Conservation (phyloP, 2,329 filamentous ascomycete species). For the Orbilia blumenaviensis region DNA sequence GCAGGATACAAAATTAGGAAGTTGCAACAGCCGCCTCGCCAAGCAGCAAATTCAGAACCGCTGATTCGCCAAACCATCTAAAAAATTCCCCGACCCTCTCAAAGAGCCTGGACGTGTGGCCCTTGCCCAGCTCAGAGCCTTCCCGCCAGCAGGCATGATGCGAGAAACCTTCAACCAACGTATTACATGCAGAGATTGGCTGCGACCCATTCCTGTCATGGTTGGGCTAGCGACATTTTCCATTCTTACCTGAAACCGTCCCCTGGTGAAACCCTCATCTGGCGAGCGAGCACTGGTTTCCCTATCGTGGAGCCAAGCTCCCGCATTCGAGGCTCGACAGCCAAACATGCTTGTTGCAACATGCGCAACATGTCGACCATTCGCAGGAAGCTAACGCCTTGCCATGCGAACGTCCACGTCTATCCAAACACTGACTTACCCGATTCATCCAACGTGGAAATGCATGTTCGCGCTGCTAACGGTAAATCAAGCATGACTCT, state of each 20-base stretch:
- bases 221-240: slow-evolving; percentile 44
- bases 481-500: slow-evolving; percentile 24
- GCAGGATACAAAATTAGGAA: slow-evolving; percentile 25
- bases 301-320: slow-evolving; percentile 45
- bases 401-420: slow-evolving; percentile 45
- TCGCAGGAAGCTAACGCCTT: slow-evolving; percentile 43
- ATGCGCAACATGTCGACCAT: slow-evolving; percentile 47
- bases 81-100: slow-evolving; percentile 45
- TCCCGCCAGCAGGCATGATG: slow-evolving; percentile 53
- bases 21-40: slow-evolving; percentile 47
- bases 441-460: slow-evolving; percentile 47
- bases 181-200: slow-evolving; percentile 53
- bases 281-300: slow-evolving; percentile 21
- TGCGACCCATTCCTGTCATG: slow-evolving; percentile 33
- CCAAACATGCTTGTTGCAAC: slow-evolving; percentile 45
- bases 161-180: slow-evolving; percentile 54
- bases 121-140: slow-evolving; percentile 29
- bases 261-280: slow-evolving; percentile 49
- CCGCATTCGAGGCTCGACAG: slow-evolving; percentile 36
- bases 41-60: slow-evolving; percentile 26
- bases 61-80: slow-evolving; percentile 39
- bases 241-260: slow-evolving; percentile 52
- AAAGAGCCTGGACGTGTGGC: slow-evolving; percentile 43
- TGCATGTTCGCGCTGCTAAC: slow-evolving; percentile 23
- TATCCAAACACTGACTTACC: slow-evolving; percentile 48